These are phyloP conservation scores for Cladophialophora chaetospira DNA, from an alignment of 2,329 filamentous ascomycete species.

Conservation along the genomic window DNA sequence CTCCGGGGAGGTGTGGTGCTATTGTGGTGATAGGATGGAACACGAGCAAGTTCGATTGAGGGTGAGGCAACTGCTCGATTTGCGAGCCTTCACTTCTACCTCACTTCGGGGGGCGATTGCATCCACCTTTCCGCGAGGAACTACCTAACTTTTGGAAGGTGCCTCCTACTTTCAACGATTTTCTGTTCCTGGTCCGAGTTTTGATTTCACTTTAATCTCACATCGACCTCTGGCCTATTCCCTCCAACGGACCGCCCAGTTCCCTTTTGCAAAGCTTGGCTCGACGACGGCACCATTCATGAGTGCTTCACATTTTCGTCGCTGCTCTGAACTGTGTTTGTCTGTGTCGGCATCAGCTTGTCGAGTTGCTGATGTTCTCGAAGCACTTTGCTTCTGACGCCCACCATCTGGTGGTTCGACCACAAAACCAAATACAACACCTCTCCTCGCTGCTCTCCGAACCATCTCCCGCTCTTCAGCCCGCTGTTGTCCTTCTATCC, in stretches of 20 bases:
- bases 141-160: too few species aligned
- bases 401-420: neutral
- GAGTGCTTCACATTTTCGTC: constrained; percentile 59
- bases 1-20: neutral
- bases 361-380: neutral
- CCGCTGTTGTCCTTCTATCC: constrained; percentile 26
- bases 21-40: too few species aligned
- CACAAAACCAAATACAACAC: constrained; percentile 25
- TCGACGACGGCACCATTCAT: constrained; percentile 62
- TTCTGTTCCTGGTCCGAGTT: too few species aligned
- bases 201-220: too few species aligned
- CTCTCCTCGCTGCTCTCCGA: constrained; percentile 27
- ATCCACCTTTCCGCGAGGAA: too few species aligned
- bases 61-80: too few species aligned
- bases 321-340: neutral
- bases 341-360: neutral
- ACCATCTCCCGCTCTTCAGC: constrained; percentile 31
- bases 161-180: too few species aligned
- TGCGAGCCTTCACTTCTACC: too few species aligned
- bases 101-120: too few species aligned
- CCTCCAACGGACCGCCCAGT: constrained; percentile 52
- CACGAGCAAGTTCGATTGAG: too few species aligned
- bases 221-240: neutral
- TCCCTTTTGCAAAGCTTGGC: constrained; percentile 62
- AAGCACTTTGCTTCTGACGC: neutral